These are phyloP conservation scores for Musa beccarii DNA, from an alignment of 176 grass and related monocot genomes.

Conservation along the genomic window DNA sequence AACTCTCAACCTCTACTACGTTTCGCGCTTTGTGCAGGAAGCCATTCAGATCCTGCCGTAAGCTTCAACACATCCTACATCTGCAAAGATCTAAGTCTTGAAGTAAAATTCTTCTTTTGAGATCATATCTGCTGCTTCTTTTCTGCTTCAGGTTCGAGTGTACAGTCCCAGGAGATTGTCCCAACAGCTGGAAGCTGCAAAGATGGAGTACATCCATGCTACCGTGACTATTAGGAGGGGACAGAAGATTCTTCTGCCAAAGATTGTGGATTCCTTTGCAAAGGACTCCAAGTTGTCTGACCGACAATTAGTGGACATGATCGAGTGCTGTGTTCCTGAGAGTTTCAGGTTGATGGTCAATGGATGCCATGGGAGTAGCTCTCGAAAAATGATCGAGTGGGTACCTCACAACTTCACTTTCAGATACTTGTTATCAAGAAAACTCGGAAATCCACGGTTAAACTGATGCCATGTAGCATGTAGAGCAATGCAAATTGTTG, in stretches of 20 bases:
- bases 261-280: slow-evolving; percentile 48
- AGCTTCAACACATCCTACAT: background rate
- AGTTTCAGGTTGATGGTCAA: slow-evolving; percentile 35
- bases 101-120: too few species aligned
- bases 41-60: slow-evolving; percentile 76
- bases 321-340: slow-evolving; percentile 51
- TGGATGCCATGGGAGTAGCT: slow-evolving; percentile 21
- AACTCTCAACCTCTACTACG: slow-evolving; percentile 59
- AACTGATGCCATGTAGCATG: background rate
- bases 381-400: slow-evolving; percentile 52
- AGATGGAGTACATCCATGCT: slow-evolving; percentile 64
- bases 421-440: slow-evolving; percentile 55
- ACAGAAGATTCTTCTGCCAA: slow-evolving; percentile 56
- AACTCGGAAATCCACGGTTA: slow-evolving; percentile 18
- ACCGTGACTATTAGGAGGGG: slow-evolving; percentile 44
- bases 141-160: slow-evolving; percentile 43
- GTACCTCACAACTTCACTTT: slow-evolving; percentile 61
- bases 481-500: background rate
- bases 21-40: slow-evolving; percentile 81
- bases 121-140: background rate
- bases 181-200: slow-evolving; percentile 63
- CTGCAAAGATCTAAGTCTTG: too few species aligned
- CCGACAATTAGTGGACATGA: slow-evolving; percentile 36
- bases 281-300: slow-evolving; percentile 45
- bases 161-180: slow-evolving; percentile 54